These are phyloP conservation scores for Aphanomyces invadans DNA, from an alignment of 352 stramenopile genomes.

Conservation along the genomic window DNA sequence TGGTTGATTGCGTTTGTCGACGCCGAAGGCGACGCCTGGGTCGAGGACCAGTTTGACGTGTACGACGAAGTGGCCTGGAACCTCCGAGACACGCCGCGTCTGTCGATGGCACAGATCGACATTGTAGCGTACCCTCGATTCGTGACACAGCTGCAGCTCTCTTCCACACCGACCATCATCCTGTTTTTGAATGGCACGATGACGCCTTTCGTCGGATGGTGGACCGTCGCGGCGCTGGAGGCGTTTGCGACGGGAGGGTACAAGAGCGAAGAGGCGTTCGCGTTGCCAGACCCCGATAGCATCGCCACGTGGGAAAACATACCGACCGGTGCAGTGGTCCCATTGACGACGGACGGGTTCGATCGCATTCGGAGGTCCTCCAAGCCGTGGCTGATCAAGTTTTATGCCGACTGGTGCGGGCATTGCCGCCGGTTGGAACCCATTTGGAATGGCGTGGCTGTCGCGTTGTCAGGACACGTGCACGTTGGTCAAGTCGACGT, in stretches of 20 bases:
- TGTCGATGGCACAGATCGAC: slow-evolving; percentile 1
- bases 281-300: slow-evolving; percentile 13
- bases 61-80: background rate
- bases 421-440: slow-evolving; percentile 35
- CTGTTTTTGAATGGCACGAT: background rate
- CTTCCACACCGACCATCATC: background rate
- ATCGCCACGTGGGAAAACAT: slow-evolving; percentile 19
- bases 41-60: background rate
- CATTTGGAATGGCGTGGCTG: background rate
- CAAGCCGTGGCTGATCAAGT: slow-evolving; percentile 72
- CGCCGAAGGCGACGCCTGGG: background rate
- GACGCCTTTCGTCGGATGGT: slow-evolving; percentile 30
- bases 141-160: background rate
- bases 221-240: slow-evolving; percentile 44
- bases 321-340: slow-evolving; percentile 43
- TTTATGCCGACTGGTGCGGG: slow-evolving; percentile 72
- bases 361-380: slow-evolving; percentile 52
- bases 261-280: slow-evolving; percentile 32
- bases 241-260: slow-evolving; percentile 55
- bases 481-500: slow-evolving; percentile 13
- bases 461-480: background rate
- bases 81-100: background rate
- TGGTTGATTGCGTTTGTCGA: slow-evolving; percentile 7
- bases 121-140: background rate
- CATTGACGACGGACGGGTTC: slow-evolving; percentile 43